Evolutionary conservation across 2,329 filamentous ascomycete genomes (phyloP), one percentile per base, ranked within the genome.

Genomic region (Zarea fungicola): DNA sequence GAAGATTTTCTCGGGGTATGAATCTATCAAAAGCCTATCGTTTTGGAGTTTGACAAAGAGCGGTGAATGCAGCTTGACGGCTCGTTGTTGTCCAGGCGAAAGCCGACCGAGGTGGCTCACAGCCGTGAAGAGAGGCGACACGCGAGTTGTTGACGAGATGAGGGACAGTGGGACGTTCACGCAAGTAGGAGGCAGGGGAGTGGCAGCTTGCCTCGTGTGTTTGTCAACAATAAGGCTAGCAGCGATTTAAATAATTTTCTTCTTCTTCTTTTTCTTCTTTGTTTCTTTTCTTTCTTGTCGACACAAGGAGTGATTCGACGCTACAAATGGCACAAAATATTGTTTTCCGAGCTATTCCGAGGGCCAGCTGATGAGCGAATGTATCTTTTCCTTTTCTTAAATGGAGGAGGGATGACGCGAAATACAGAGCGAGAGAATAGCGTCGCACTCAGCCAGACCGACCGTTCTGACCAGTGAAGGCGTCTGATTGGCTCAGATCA

Each of bases 21-120:
- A 46, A 60, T 63, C 56, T 55, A 64, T 58, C 63, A 65, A 71
- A 43, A 76, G 65, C 32, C 65, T 62, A 45, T 66, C 60, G 55
- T 72, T 70, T 42, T 72, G 71, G 60, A 78, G 71, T 64, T 80
- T 77, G 65, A 84, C 72, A 66, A 85, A 84, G 60, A 86, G 77
- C 70, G 81, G 81, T 57, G 83, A 87, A 83, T 86, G 82, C 82
- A 83, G 75, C 64, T 82, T 84, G 77, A 64, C 80, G 78, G 69
- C 68, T 59, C 64, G 48, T 43, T 22, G 37, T 40, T 45, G 36
- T 21, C 21, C 4, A n/a, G 45, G 45, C 44, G 21, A 40, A 28
- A 48, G 37, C 28, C 14, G 6, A 31, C 21, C 22, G 16, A 18
- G 11, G 13, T 21, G 40, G 7, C 6, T 5, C 8, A 39, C 14